Percentiles rank a stretch among this genome's conserved stretches.
phyloP scores from a whole-genome alignment of 208 protist species.

The Borovskyia barvae region DNA sequence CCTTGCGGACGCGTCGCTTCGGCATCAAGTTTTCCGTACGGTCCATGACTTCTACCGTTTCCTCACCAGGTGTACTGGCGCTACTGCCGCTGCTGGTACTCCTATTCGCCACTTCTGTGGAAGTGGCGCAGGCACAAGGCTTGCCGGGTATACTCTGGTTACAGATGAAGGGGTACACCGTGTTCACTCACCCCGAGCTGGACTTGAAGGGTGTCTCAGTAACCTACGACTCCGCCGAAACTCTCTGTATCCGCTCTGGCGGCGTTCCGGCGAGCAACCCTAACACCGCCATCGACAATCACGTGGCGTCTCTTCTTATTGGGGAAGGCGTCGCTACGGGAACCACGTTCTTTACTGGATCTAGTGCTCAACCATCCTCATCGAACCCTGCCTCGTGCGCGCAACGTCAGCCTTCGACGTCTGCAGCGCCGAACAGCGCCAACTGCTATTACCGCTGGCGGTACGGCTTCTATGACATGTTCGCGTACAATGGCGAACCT shows the following conservation, averaged over 20 bases:
- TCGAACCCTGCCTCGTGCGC: conserved; percentile 10
- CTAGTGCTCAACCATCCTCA: conserved; percentile 22
- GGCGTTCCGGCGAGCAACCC: conserved; percentile 21
- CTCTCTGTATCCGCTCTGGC: conserved; percentile 14
- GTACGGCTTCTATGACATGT: conserved; percentile 44
- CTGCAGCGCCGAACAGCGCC: conserved; percentile 12
- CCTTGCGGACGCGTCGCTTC: too few species aligned
- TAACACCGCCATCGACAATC: conserved; percentile 6
- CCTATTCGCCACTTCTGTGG: conserved; percentile 1
- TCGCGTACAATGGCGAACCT: conserved; percentile 31
- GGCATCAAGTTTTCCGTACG: not conserved
- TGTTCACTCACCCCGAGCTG: not conserved
- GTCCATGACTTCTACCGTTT: not conserved
- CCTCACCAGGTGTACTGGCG: too few species aligned
- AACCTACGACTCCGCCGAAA: conserved; percentile 5
- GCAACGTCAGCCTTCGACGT: not conserved
- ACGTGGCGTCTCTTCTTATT: conserved; percentile 4
- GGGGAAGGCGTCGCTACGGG: not conserved
- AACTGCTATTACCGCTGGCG: conserved; percentile 51
- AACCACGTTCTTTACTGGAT: conserved; percentile 27
- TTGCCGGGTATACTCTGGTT: conserved; percentile 21
- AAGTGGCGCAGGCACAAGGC: conserved; percentile 3
- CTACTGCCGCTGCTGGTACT: conserved; percentile 19
- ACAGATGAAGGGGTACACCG: conserved; percentile 27
- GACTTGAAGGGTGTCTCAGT: not conserved